Base-by-base conservation (phyloP, 1,284 basidiomycete species). In the Austropuccinia psidii region DNA sequence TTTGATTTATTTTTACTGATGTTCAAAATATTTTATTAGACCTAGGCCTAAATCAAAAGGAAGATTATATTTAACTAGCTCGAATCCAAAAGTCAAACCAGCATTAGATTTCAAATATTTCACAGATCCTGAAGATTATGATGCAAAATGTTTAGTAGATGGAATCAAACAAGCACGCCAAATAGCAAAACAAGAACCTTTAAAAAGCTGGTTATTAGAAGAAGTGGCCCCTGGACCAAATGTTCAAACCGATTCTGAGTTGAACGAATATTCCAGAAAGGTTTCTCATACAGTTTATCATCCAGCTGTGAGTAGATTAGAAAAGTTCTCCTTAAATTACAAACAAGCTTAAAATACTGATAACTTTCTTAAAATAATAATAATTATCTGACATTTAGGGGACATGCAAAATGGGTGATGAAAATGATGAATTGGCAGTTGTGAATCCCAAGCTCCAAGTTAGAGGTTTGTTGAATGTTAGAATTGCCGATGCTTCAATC, bases 31-130 rank as follows among this genome's bases (percentile, higher is more conserved):
- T 35, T 35, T 29, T n/a, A n/a, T n/a, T 27, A 70, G 67, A 47
- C 76, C 78, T 37, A 83, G 85, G 41, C 82, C 82, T 0, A 83
- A 85, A 64, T 78, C 77, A 0, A 76, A 77, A 54, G 80, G 80
- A 35, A 78, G 77, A 68, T 74, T 81, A 11, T 77, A 84, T 69
- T 79, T 83, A 47, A 79, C 78, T 0, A 82, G 82, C 1, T 77
- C 76, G 39, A 81, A 85, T 76, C 83, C 84, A 0, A 58, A 73
- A 5, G 80, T 78, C 17, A 80, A 83, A 41, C 84, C 85, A 0
- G 79, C 80, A 24, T 80, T 85, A 31, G 83, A 86, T 75, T 84
- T 85, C 49, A 82, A 81, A 60, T 84, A 84, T 77, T 85, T 85
- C 77, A 83, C 80, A 62, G 80, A 81, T 67, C 69, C 83, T 60